Evolutionary conservation across 2,329 filamentous ascomycete species (phyloP), one percentile per base, ranked within the genome.

Genomic region (Zasmidium angulare): DNA sequence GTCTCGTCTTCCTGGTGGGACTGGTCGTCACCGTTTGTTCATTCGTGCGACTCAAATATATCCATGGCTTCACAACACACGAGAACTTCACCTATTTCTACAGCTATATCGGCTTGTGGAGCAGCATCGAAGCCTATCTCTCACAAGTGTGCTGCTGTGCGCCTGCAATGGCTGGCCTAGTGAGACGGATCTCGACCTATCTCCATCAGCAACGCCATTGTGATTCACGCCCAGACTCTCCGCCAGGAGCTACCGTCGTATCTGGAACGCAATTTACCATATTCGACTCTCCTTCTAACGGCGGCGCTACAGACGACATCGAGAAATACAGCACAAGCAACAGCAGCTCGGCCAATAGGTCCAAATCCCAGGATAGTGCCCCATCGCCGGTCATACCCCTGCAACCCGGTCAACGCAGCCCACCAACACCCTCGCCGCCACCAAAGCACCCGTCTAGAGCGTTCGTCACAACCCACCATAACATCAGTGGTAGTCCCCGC

Each of bases 131-230:
- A 49, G 57, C 55, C 48, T 62, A 66, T 29, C 51, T 64, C 11
- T 64, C 59, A 6, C 23, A 66, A 23, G 55, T 65, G 36, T 68
- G 65, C 58, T 59, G 62, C n/a, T 68, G 65, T 47, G 62, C 64
- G 43, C 65, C 66, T 3, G 58, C 56, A 9, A 56, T 59, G 10
- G 55, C 59, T 9, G 63, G 63, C 17, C 54, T 66, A 12, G 49
- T 60, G 10, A 51, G 61, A 26, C 51, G 59, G 14, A 43, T 11
- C 20, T 53, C 22, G 50, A 53, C 20, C 9, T 43, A 53, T 22
- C 14, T 43, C 6, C 36, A 43, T 17, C 11, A 43, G 3, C 3
- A 3, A 10, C 26, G 26, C 26, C 26, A 29, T 11, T 11, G 11
- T 11, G 26, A 29, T 6, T 29, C 26, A 4, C 26, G 26, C 4